Conservation (phyloP, 2,329 filamentous ascomycete species). For the Nemania serpens region DNA sequence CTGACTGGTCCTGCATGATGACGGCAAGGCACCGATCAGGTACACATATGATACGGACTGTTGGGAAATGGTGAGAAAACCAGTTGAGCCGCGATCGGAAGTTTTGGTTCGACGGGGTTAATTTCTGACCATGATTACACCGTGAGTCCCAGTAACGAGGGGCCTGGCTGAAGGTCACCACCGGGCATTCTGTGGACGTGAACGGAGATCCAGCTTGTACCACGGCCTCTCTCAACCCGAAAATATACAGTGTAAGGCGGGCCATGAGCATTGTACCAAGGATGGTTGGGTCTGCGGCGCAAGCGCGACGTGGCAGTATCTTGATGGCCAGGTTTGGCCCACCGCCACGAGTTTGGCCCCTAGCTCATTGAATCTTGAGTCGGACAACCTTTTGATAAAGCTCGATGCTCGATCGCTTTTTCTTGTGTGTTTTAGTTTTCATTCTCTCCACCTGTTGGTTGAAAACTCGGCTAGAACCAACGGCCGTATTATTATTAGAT, state of each 20-base stretch:
- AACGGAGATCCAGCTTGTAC: constrained; percentile 30
- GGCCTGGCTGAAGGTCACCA: constrained; percentile 3
- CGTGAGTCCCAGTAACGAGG: constrained; percentile 11
- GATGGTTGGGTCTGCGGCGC: constrained; percentile 34
- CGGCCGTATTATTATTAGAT: constrained; percentile 23
- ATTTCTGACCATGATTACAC: neutral
- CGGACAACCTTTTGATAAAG: constrained; percentile 18
- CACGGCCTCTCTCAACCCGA: constrained; percentile 28
- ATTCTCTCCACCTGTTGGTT: constrained; percentile 20
- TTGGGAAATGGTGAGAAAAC: constrained; percentile 29
- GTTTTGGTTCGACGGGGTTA: constrained; percentile 11
- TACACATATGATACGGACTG: constrained; percentile 31
- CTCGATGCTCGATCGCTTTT: constrained; percentile 12
- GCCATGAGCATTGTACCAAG: constrained; percentile 35
- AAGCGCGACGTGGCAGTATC: constrained; percentile 39
- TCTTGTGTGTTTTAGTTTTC: constrained; percentile 6
- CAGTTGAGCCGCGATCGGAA: constrained; percentile 11
- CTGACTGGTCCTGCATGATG: constrained; percentile 29
- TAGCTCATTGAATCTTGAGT: constrained; percentile 27
- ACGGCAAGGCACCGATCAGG: constrained; percentile 24
- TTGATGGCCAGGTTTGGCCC: constrained; percentile 39
- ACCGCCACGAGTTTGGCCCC: constrained; percentile 39
- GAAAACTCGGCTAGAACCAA: constrained; percentile 24
- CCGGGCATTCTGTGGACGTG: constrained; percentile 33
- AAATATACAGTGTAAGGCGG: constrained; percentile 34